Base-by-base conservation (phyloP, 805 yeast species). In the Wickerhamomyces strasburgensis region DNA sequence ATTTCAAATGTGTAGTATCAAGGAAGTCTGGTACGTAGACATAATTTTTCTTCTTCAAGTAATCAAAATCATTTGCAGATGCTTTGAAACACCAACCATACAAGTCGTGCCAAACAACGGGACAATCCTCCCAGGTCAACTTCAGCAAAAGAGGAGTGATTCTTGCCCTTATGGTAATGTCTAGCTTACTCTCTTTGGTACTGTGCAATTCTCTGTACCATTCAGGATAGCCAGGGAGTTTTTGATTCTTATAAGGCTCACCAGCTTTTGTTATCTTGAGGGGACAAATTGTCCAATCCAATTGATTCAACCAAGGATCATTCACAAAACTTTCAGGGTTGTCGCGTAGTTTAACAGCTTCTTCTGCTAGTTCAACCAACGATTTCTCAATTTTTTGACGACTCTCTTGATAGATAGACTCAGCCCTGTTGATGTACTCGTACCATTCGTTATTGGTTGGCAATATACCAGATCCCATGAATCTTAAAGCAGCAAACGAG, bases 1-100 rank as follows among this genome's bases (percentile, higher is more conserved):
- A 21, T 21, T 21, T 21, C 7, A 8, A 7, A 11, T 21, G 11
- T 21, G 10, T 21, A 7, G 46, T 44, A 13, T 29, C 39, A 17
- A 34, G 39, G 15, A 48, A 54, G 6, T 47, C 27, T 9, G 41
- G 35, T 14, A 43, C 40, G 13, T 38, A 16, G 9, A 44, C 30
- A 37, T 67, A 68, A 44, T 67, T 71, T 36, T 61, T 65, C 1
- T 52, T 51, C 2, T 39, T 33, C 27, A 67, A 62, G 19, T 54
- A 46, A 3, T 57, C 54, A 10, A 51, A 47, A n/a, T 60, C 54
- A 1, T 46, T 38, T 2, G 35, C 31, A 0, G 58, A 75, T 2
- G 78, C 86, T 35, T 77, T 64, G 53, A 93, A 88, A 50, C 95
- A 84, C 97, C 98, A 93, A 0, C 99, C 98, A 40, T 71, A 62